phyloP scores from a whole-genome alignment of 2,329 filamentous ascomycete species.

The Penicillium crustosum region DNA sequence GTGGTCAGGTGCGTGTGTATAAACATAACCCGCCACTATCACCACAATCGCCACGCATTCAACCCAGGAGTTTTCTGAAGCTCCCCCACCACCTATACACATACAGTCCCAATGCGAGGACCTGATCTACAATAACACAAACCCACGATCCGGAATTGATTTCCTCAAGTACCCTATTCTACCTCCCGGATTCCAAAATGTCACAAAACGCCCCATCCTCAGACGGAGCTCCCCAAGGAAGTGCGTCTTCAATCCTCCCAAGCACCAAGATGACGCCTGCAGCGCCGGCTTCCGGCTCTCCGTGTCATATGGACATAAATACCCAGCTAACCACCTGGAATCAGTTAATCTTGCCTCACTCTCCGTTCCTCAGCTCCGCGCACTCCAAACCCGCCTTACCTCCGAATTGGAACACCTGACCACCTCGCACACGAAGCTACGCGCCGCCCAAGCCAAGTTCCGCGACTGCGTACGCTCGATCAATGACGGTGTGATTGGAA shows the following conservation, averaged over 20 bases:
- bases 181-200: conserved; percentile 19
- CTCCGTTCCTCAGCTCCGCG: conserved; percentile 78
- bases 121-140: not conserved
- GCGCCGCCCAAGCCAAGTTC: conserved; percentile 88
- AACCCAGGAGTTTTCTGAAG: conserved; percentile 11
- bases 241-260: conserved; percentile 19
- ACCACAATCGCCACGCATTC: conserved; percentile 6
- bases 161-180: not conserved
- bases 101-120: conserved; percentile 6
- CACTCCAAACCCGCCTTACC: conserved; percentile 94
- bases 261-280: not conserved
- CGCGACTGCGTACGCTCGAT: conserved; percentile 83
- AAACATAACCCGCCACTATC: not conserved
- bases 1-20: conserved; percentile 3
- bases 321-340: conserved; percentile 1
- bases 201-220: conserved; percentile 32
- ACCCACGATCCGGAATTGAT: not conserved
- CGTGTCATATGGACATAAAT: not conserved
- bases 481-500: conserved; percentile 53
- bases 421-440: conserved; percentile 82
- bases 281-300: not conserved
- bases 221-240: conserved; percentile 32
- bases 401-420: conserved; percentile 95
- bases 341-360: conserved; percentile 71
- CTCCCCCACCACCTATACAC: conserved; percentile 3